Percentiles rank a stretch among this genome's conserved stretches.
Conservation (phyloP, 768 basidiomycete genomes). For the Leccinum longicurvipes region DNA sequence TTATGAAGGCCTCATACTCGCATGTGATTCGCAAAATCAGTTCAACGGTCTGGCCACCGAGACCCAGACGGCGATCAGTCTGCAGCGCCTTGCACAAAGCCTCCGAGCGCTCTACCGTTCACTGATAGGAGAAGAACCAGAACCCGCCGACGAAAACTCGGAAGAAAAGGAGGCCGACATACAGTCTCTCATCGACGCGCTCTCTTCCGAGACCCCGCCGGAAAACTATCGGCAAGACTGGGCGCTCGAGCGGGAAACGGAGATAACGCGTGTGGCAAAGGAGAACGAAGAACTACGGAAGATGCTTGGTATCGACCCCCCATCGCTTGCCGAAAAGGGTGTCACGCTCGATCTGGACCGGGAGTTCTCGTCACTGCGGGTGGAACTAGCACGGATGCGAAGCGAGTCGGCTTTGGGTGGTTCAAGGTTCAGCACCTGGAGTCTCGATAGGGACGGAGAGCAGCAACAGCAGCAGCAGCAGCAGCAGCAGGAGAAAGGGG, state of each 20-base stretch:
- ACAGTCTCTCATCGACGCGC: slow-evolving; percentile 39
- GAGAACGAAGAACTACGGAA: slow-evolving; percentile 82
- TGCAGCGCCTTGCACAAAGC: slow-evolving; percentile 67
- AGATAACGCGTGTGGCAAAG: slow-evolving; percentile 74
- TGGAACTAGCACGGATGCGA: slow-evolving; percentile 23
- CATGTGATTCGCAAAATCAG: slow-evolving; percentile 56
- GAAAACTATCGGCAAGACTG: slow-evolving; percentile 63
- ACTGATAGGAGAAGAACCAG: slow-evolving; percentile 58
- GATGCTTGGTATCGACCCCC: slow-evolving; percentile 70
- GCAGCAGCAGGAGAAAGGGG: slow-evolving; percentile 21
- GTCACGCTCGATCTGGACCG: slow-evolving; percentile 46
- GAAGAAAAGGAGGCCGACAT: slow-evolving; percentile 41
- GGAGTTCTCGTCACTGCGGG: slow-evolving; percentile 32
- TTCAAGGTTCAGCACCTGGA: slow-evolving; percentile 26
- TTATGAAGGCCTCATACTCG: slow-evolving; percentile 77
- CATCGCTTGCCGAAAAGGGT: slow-evolving; percentile 49
- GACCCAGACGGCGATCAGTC: slow-evolving; percentile 57
- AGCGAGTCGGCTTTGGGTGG: slow-evolving; percentile 24
- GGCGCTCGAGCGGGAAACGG: slow-evolving; percentile 82
- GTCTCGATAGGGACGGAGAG: slow-evolving; percentile 26
- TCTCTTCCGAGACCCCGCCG: slow-evolving; percentile 37
- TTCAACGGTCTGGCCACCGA: slow-evolving; percentile 56
- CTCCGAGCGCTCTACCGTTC: slow-evolving; percentile 71
- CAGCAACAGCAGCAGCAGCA: slow-evolving; percentile 17
- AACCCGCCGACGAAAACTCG: slow-evolving; percentile 24